Evolutionary conservation across 345 rosid species (phyloP), one percentile per base, ranked within the genome.

Genomic region (Lenwebbia sp.): DNA sequence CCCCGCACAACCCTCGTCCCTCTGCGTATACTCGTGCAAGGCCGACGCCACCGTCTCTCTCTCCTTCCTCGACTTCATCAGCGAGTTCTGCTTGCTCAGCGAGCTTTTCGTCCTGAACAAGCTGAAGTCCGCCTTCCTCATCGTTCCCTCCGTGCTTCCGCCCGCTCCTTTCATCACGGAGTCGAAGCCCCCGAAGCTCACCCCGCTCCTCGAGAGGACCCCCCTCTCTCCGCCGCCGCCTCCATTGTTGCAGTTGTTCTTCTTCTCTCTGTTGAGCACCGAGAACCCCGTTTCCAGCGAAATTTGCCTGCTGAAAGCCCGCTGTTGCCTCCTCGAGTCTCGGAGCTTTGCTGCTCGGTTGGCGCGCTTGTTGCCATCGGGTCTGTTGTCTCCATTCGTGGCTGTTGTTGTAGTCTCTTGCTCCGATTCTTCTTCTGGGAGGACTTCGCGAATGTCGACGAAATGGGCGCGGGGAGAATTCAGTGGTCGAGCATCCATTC

Each of bases 261-360:
- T 88, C 25, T 94, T 89, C 82, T 94, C 94, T 84, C 90, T 89
- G 53, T 88, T 89, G 28, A 97, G 90, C 12, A 88, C 99, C 13
- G 96, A 91, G 88, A 96, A 97, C 0, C 99, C 98, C 0, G 99
- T 95, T 90, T 95, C 99, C 5, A 97, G 86, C 0, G 99, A 97
- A 47, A 97, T 95, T 60, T 96, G 98, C 90, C 96, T 88, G 89
- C 94, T 88, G 82, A 97, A 90, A 89, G 92, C 86, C 86, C 88
- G 88, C 58, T 87, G 90, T 10, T 90, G 87, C 53, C 93, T 90
- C 89, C 86, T 93, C 41, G 88, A 82, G 33, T 93, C 96, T 89
- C 88, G 89, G 84, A 87, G 85, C 88, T 84, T 88, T 51, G 87
- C 28, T 30, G 88, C 89, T 87, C 91, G 93, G 70, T 82, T 89